phyloP scores from a whole-genome alignment of 352 stramenopile species.

The Phytophthora podocarpi region DNA sequence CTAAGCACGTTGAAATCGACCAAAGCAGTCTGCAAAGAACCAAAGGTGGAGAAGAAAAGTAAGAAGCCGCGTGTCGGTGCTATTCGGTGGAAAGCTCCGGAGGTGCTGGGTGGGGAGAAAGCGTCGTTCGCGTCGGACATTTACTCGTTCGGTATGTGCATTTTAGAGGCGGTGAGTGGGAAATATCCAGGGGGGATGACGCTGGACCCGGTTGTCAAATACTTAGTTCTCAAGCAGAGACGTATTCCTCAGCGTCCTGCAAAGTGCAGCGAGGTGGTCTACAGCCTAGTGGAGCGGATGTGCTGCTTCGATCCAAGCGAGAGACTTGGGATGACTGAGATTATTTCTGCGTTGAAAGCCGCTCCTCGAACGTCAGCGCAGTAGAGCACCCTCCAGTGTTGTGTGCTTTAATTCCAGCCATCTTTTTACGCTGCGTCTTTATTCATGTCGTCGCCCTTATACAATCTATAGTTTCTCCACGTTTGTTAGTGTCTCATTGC shows the following conservation, averaged over 20 bases:
- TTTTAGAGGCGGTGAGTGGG: slow-evolving; percentile 12
- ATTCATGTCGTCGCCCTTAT: slow-evolving; percentile 19
- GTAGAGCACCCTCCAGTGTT: no score
- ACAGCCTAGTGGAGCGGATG: slow-evolving; percentile 13
- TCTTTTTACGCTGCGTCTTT: not conserved
- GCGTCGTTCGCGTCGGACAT: slow-evolving; percentile 23
- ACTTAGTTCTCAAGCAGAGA: slow-evolving; percentile 5
- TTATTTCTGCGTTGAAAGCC: no score
- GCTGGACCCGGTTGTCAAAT: not conserved
- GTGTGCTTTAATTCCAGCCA: no score
- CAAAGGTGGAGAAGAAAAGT: not conserved
- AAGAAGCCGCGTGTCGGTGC: slow-evolving; percentile 7
- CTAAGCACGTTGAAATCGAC: slow-evolving; percentile 3
- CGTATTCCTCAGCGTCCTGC: slow-evolving; percentile 2
- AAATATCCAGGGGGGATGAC: slow-evolving; percentile 14
- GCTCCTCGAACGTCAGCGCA: no score
- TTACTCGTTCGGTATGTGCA: slow-evolving; percentile 30
- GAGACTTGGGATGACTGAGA: not conserved
- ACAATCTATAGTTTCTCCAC: slow-evolving; percentile 25
- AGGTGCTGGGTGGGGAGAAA: slow-evolving; percentile 2
- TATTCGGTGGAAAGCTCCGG: slow-evolving; percentile 26
- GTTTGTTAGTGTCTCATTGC: slow-evolving; percentile 1
- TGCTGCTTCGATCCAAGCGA: slow-evolving; percentile 1
- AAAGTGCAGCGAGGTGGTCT: slow-evolving; percentile 10
- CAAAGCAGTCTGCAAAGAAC: not conserved